Base-by-base conservation (phyloP, 2,329 filamentous ascomycete genomes). In the Mollisiaceae sp. region DNA sequence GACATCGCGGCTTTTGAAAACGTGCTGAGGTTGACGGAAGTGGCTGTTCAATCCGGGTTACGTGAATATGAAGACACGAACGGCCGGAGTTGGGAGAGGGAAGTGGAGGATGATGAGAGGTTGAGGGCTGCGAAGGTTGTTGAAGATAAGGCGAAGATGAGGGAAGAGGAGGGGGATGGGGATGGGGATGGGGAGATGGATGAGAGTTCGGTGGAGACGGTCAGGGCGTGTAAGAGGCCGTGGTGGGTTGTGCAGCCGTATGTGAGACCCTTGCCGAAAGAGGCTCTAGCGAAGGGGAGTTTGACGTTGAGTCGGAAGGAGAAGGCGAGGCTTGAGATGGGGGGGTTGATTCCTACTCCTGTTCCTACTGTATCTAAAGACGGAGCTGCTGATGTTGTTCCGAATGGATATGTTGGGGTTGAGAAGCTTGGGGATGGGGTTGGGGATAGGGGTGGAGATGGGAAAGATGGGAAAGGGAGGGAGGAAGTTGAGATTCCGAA, bases 161-260 rank as follows among this genome's bases (percentile, higher is more conserved):
- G n/a, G n/a, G 18, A 71, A 75, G 45, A 74, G 75, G 14, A 77
- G 76, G 11, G 70, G 65, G 41, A 57, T 52, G 0, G 64, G 47
- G 74, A 75, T 11, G 77, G 69, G 62, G 69, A 63, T n/a, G 60
- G 56, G 0, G 66, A 72, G 36, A 75, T 78, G 1, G 76, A 79
- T 58, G 83, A 88, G 73, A 89, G 85, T 76, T 91, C 89, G 4
- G 79, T 87, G 20, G 88, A 86, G 9, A 88, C 91, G 0, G 88
- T 95, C 32, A 86, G 85, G 63, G 82, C 86, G 66, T 97, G 93
- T 75, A 90, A 89, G 76, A 81, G 93, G 69, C 94, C 94, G 0
- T 97, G 89, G 86, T 97, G 93, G 92, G 85, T 97, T 4, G 93
- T 89, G 60, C 94, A 98, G 80, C 90, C 94, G 4, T 92, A 97